phyloP scores from a whole-genome alignment of 106 monocot genomes.

The Ottelia alismoides region DNA sequence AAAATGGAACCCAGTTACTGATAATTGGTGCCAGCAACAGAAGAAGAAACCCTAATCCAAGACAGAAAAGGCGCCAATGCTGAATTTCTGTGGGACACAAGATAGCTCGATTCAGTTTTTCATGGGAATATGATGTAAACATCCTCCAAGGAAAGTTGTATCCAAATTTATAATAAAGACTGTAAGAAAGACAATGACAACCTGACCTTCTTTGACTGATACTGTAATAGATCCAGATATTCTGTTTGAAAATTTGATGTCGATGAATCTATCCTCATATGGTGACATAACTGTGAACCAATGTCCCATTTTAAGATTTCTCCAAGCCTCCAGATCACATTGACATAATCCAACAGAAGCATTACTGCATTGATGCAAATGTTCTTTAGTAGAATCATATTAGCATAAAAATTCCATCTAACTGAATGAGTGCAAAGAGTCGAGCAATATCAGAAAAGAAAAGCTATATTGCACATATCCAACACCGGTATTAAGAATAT shows the following conservation, averaged over 20 bases:
- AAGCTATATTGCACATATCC: too few relatives aligned
- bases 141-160: too few relatives aligned
- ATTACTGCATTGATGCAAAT: slow-evolving; percentile 41
- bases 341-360: slow-evolving; percentile 53
- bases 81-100: slow-evolving; percentile 97
- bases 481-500: background rate
- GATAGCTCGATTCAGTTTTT: too few relatives aligned
- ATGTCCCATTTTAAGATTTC: slow-evolving; percentile 38
- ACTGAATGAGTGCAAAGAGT: background rate
- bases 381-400: background rate
- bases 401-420: background rate
- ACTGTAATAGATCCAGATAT: slow-evolving; percentile 28
- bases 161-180: too few relatives aligned
- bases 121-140: too few relatives aligned
- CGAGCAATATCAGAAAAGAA: too few relatives aligned
- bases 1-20: slow-evolving; percentile 89
- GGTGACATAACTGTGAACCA: slow-evolving; percentile 68
- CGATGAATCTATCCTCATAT: slow-evolving; percentile 56
- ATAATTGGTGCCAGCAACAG: slow-evolving; percentile 67
- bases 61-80: slow-evolving; percentile 71
- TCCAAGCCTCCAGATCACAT: slow-evolving; percentile 58
- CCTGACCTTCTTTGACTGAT: slow-evolving; percentile 63
- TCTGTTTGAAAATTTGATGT: slow-evolving; percentile 38
- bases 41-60: slow-evolving; percentile 70
- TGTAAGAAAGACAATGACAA: too few relatives aligned